Evolutionary conservation across 352 stramenopile genomes (phyloP).

Genomic region (Globisporangium alternatum): DNA sequence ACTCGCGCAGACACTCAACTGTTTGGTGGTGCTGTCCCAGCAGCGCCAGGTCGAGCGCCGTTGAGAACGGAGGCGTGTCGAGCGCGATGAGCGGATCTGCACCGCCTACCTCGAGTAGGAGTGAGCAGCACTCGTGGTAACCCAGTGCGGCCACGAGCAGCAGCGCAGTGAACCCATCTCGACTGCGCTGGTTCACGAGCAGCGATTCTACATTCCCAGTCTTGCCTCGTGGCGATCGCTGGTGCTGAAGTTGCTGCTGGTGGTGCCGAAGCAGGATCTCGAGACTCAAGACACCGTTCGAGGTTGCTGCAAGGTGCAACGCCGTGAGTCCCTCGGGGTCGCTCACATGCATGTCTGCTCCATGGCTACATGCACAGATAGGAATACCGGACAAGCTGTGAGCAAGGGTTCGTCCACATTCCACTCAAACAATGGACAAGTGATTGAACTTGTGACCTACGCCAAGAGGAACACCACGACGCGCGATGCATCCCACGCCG

Average conservation of each 20-base stretch:
- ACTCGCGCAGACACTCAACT: conserved; percentile 10
- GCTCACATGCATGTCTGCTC: conserved; percentile 3
- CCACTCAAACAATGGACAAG: too few relatives aligned
- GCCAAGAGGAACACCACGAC: conserved; percentile 12
- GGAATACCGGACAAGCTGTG: background rate
- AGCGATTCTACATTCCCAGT: too few relatives aligned
- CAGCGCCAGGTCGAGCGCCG: conserved; percentile 19
- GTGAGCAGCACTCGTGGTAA: conserved; percentile 8
- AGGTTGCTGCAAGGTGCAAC: conserved; percentile 15
- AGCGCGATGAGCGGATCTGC: conserved; percentile 15
- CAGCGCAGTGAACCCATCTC: conserved; percentile 18
- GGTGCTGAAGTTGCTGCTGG: background rate
- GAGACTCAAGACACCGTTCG: conserved; percentile 10
- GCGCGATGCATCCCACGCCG: conserved; percentile 14
- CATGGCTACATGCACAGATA: conserved; percentile 2
- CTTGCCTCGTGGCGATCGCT: background rate
- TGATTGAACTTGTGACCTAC: conserved; percentile 3
- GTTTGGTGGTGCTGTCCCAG: conserved; percentile 11
- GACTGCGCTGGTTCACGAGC: conserved; percentile 12
- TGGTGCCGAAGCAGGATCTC: conserved; percentile 9
- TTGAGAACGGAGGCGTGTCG: conserved; percentile 14
- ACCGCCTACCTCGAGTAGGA: conserved; percentile 12
- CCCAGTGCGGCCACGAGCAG: conserved; percentile 13
- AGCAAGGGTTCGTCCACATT: background rate
- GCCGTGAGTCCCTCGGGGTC: conserved; percentile 17